A percentile compares a stretch with the other conserved stretches of the same genome.
These are phyloP conservation scores for Aspergillus neotritici DNA, from an alignment of 2,329 filamentous ascomycete species.

Conservation along the genomic window DNA sequence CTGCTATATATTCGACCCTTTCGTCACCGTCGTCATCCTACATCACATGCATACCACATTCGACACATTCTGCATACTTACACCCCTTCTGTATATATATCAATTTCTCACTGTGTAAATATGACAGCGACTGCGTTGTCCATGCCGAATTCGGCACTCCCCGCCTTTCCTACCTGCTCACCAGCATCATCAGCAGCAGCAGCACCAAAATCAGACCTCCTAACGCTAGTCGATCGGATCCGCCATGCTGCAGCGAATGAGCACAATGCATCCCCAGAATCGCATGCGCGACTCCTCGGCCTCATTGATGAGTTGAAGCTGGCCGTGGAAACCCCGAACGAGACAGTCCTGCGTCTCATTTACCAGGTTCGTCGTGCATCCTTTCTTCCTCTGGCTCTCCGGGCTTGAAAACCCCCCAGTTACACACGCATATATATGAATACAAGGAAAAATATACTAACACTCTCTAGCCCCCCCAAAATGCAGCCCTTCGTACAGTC, in stretches of 20 bases:
- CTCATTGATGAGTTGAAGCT: slow-evolving; percentile 25
- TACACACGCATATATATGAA: neutral
- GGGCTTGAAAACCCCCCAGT: too few species aligned
- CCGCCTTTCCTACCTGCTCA: too few species aligned
- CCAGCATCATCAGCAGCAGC: too few species aligned
- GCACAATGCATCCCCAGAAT: slow-evolving; percentile 10
- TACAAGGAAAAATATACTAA: neutral
- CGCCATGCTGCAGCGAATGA: slow-evolving; percentile 14
- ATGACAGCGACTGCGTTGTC: too few species aligned
- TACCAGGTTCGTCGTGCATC: slow-evolving; percentile 26
- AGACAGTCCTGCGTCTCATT: slow-evolving; percentile 28
- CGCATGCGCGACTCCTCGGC: slow-evolving; percentile 24
- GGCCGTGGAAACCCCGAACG: slow-evolving; percentile 28
- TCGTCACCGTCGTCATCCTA: too few species aligned
- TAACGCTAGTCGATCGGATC: slow-evolving; percentile 13
- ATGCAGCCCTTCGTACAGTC: slow-evolving; percentile 27
- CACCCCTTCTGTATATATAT: too few species aligned
- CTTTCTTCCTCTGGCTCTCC: neutral
- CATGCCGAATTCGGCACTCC: too few species aligned
- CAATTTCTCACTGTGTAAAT: too few species aligned
- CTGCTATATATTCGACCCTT: too few species aligned
- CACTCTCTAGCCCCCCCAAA: slow-evolving; percentile 27
- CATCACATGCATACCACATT: too few species aligned
- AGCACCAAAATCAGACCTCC: neutral
- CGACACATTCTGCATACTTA: too few species aligned